A percentile compares a stretch with the other conserved stretches of the same genome.
Conservation (phyloP, 129 eudicot species). For the Chrysanthemum makinoi region DNA sequence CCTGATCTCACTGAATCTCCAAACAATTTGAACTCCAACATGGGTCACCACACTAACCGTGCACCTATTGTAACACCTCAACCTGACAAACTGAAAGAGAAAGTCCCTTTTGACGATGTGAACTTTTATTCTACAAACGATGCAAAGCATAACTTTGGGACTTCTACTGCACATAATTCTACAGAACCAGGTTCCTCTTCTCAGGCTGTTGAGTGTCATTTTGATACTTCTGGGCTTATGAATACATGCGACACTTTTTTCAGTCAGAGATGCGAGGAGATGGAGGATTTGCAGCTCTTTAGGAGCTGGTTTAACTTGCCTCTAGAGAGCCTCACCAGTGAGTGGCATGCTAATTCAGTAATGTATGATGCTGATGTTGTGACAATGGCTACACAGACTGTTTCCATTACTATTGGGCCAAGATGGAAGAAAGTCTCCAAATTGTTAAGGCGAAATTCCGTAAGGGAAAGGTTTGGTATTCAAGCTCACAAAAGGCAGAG, state of each 20-base stretch:
- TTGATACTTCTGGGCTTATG: background rate
- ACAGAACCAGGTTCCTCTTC: conserved; percentile 25
- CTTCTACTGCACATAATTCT: background rate
- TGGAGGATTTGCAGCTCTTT: background rate
- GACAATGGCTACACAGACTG: background rate
- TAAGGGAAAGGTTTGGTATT: conserved; percentile 33
- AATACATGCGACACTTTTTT: background rate
- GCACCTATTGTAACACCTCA: conserved; percentile 17
- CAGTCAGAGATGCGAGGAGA: background rate
- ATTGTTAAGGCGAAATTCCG: conserved; percentile 23
- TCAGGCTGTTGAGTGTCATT: conserved; percentile 1
- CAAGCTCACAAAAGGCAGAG: conserved; percentile 33
- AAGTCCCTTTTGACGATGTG: conserved; percentile 22
- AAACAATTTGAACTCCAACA: background rate
- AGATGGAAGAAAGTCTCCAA: conserved; percentile 30
- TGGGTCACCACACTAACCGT: background rate
- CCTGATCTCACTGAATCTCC: background rate
- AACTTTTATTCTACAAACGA: background rate
- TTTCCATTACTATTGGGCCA: conserved; percentile 1
- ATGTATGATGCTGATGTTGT: background rate
- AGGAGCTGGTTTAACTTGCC: background rate
- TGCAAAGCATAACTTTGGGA: conserved; percentile 1
- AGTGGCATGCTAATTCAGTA: conserved; percentile 24
- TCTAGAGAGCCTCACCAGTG: conserved; percentile 16
- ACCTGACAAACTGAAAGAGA: conserved; percentile 25